Percentiles rank a stretch among this genome's conserved stretches.
These are phyloP conservation scores for Moesziomyces parantarcticus DNA, from an alignment of 1,284 basidiomycete genomes.

Conservation along the genomic window DNA sequence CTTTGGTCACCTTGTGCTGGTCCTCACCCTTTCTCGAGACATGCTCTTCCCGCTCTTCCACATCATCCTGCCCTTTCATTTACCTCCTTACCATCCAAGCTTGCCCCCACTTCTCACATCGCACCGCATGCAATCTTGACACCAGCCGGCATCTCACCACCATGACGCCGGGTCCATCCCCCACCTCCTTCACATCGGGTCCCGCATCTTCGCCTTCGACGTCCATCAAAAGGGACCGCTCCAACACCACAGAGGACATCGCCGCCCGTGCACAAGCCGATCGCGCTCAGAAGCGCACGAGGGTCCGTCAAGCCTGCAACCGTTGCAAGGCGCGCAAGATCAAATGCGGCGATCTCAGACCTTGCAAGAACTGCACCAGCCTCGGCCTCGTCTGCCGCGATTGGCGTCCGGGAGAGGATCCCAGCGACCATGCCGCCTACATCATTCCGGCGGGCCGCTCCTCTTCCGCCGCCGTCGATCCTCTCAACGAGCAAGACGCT, in stretches of 20 bases:
- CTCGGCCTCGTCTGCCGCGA: slow-evolving; percentile 43
- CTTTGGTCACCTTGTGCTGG: slow-evolving; percentile 7
- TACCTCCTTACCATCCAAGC: not conserved
- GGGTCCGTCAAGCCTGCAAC: slow-evolving; percentile 50
- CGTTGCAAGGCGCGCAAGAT: slow-evolving; percentile 54
- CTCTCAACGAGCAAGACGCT: slow-evolving; percentile 9
- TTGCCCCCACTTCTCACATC: not conserved
- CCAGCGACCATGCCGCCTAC: slow-evolving; percentile 15
- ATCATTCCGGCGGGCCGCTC: slow-evolving; percentile 29
- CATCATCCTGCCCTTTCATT: too few species aligned
- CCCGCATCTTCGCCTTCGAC: slow-evolving; percentile 22
- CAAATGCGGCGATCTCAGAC: slow-evolving; percentile 48
- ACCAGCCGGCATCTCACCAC: not conserved
- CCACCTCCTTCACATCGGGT: slow-evolving; percentile 18
- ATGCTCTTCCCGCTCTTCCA: not conserved
- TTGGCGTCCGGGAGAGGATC: slow-evolving; percentile 49
- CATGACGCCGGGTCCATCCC: slow-evolving; percentile 34
- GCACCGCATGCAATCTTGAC: not conserved
- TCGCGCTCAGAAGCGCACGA: slow-evolving; percentile 31
- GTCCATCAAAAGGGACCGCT: slow-evolving; percentile 30
- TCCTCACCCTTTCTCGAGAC: not conserved
- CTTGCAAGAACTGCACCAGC: slow-evolving; percentile 49
- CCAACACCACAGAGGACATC: slow-evolving; percentile 20
- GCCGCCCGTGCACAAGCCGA: slow-evolving; percentile 12
- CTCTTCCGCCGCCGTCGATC: slow-evolving; percentile 6